These are phyloP conservation scores for Erodium trifolium DNA, from an alignment of 441 rosid genomes.

Conservation along the genomic window DNA sequence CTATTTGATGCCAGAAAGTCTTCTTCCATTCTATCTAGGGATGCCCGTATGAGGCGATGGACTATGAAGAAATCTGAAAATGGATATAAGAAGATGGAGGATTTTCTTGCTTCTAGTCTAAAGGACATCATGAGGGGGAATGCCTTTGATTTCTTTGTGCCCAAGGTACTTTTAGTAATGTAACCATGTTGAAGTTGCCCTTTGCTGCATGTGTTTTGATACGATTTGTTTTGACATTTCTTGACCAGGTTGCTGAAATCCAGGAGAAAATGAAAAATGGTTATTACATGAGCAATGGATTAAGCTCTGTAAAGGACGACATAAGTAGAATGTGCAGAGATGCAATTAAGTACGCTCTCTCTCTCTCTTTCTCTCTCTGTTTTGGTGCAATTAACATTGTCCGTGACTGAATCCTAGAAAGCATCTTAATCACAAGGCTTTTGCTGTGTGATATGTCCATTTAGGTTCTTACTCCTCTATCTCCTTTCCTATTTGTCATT, in stretches of 20 bases:
- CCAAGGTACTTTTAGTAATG: constrained; percentile 49
- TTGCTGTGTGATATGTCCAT: not conserved
- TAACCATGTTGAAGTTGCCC: constrained; percentile 7
- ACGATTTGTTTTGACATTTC: constrained; percentile 20
- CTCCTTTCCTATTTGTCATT: no score
- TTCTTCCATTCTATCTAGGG: constrained; percentile 87
- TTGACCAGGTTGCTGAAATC: constrained; percentile 77
- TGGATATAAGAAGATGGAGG: constrained; percentile 88
- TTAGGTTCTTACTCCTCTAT: no score
- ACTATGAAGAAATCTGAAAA: constrained; percentile 80
- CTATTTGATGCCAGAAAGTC: constrained; percentile 91
- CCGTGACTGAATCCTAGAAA: not conserved
- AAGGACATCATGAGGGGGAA: constrained; percentile 94
- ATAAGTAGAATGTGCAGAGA: constrained; percentile 98
- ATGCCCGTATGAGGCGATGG: constrained; percentile 96
- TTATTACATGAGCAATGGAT: constrained; percentile 75
- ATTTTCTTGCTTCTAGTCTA: constrained; percentile 80
- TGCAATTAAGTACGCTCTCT: constrained; percentile 75
- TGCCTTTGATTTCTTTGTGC: constrained; percentile 71
- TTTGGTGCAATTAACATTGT: not conserved
- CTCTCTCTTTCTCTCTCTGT: not conserved
- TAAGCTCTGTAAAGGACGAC: constrained; percentile 86
- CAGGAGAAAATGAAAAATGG: constrained; percentile 81
- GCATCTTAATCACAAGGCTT: not conserved
- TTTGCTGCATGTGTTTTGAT: constrained; percentile 9